phyloP scores from a whole-genome alignment of 345 rosid species.

The Boechera stricta region DNA sequence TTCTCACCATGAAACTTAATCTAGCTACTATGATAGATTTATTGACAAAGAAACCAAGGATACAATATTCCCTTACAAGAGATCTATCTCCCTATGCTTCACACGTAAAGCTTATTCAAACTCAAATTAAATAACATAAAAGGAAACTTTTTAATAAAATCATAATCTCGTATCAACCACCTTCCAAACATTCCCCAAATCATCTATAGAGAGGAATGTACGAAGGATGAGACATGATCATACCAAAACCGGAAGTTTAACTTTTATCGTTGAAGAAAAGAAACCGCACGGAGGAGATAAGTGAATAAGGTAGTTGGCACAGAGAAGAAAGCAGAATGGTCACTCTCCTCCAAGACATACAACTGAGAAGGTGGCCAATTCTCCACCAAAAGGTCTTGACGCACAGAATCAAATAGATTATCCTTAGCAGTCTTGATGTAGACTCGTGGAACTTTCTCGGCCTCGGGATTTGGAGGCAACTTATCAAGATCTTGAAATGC shows the following conservation, averaged over 20 bases:
- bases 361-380: constrained; percentile 51
- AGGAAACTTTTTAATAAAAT: background rate
- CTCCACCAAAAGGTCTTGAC: constrained; percentile 44
- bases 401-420: constrained; percentile 13
- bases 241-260: background rate
- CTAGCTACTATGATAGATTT: too few relatives aligned
- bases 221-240: background rate
- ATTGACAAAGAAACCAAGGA: background rate
- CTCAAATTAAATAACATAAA: constrained; percentile 7
- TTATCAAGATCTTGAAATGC: constrained; percentile 25
- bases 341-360: constrained; percentile 46
- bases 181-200: background rate
- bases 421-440: constrained; percentile 49
- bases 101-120: background rate
- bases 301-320: constrained; percentile 43
- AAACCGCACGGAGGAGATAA: constrained; percentile 40
- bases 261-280: constrained; percentile 22
- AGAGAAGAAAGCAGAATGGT: constrained; percentile 52
- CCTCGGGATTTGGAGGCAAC: constrained; percentile 36
- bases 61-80: background rate
- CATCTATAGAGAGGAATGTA: background rate
- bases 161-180: constrained; percentile 2
- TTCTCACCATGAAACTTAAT: too few relatives aligned
- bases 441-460: constrained; percentile 45
- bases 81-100: background rate